A percentile compares a stretch with the other conserved stretches of the same genome.
Evolutionary conservation across 179 eudicot genomes (phyloP).

Genomic region (Beta corolliflora): DNA sequence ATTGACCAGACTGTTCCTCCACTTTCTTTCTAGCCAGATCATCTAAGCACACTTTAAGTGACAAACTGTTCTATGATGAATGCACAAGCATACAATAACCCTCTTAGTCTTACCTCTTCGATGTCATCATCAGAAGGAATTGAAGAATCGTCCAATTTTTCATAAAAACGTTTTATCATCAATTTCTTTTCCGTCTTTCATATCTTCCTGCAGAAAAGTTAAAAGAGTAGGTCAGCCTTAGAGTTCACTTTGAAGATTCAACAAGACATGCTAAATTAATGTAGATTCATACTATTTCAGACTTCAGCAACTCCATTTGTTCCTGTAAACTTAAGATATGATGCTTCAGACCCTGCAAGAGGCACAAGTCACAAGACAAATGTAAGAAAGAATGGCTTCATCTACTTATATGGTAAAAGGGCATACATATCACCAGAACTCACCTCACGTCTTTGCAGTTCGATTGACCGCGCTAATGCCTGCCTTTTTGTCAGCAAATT

Average conservation of each 20-base stretch:
- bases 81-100: constrained; percentile 5
- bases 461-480: constrained; percentile 92
- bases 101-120: constrained; percentile 43
- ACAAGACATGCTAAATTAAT: background rate
- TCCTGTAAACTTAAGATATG: constrained; percentile 60
- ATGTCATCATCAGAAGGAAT: constrained; percentile 42
- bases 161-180: constrained; percentile 50
- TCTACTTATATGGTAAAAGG: background rate
- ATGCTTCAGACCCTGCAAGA: constrained; percentile 71
- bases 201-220: constrained; percentile 49
- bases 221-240: background rate
- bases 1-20: background rate
- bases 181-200: constrained; percentile 48
- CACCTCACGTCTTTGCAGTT: constrained; percentile 95
- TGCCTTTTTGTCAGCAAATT: constrained; percentile 84
- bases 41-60: background rate
- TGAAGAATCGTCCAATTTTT: constrained; percentile 45
- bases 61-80: background rate
- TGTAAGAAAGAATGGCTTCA: background rate
- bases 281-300: constrained; percentile 60
- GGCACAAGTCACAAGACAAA: constrained; percentile 22
- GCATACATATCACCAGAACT: background rate
- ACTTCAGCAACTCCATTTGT: constrained; percentile 63
- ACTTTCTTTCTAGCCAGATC: background rate
- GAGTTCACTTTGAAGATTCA: background rate